Base-by-base conservation (phyloP, 2,329 filamentous ascomycete species). In the Botryotinia globosa region DNA sequence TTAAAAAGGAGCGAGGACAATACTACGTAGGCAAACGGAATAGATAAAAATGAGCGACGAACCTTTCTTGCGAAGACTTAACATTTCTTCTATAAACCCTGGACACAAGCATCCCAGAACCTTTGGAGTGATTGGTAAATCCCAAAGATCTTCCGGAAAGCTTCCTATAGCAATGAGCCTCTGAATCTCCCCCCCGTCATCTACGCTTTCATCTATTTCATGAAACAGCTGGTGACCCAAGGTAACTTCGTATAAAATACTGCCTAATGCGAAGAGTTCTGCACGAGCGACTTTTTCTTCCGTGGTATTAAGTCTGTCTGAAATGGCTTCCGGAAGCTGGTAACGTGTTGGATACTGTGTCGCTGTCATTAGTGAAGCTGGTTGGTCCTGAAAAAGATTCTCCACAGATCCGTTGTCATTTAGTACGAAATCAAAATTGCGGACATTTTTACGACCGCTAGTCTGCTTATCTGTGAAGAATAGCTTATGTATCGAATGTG, bases 101-200 rank as follows among this genome's bases (percentile, higher is more conserved):
- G 65, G 48, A 22, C 45, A 44, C 9, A 37, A 68, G 51, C 45
- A 56, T 25, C 3, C 48, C 14, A 68, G 29, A 44, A 68, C 39
- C 34, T 22, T 54, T 25, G 65, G 16, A 32, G 37, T 42, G 7
- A 29, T 29, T 25, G 34, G 14, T 25, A 32, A 32, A 32, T 29
- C 4, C 65, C 65, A 68, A 22, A 68, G 25, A 68, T 68, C 65
- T 14, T 58, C 65, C 1, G 65, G 65, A 69, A 69, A 69, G 4
- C 32, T 48, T n/a, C 67, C 67, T 20, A 18, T 25, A 1, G 20
- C 14, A 69, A 61, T 61, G 7, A 22, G 39, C 3, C 18, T 16
- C 67, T 61, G 67, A 20, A 69, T 69, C 3, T 7, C 42, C 1
- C 29, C 20, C n/a, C 32, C 54, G 3, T 20, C 7, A 8, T 34